Evolutionary conservation across 768 basidiomycete genomes (phyloP).

Genomic region (Tulasnella sp.): DNA sequence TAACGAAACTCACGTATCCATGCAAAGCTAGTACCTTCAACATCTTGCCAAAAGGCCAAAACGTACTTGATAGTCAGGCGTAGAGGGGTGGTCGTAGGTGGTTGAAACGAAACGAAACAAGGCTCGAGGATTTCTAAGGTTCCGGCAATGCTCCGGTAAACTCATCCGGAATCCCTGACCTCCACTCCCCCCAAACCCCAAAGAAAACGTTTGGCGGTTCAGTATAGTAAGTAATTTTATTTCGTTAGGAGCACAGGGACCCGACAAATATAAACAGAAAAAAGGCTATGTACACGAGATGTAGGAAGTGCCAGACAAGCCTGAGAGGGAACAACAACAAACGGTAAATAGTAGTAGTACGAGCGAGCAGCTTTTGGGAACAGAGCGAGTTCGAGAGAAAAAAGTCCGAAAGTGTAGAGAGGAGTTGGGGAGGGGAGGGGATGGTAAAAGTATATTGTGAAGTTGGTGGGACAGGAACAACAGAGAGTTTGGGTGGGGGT

Average conservation of each 20-base stretch:
- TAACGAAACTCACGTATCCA: slow-evolving; percentile 31
- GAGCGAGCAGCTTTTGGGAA: background rate
- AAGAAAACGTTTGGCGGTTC: background rate
- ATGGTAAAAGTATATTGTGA: background rate
- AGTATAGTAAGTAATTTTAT: background rate
- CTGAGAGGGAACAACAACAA: background rate
- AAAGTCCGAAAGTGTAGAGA: background rate
- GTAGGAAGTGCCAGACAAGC: background rate
- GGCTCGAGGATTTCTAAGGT: background rate
- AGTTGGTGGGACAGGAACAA: background rate
- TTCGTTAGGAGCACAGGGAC: background rate
- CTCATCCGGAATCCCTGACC: background rate
- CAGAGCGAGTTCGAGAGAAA: background rate
- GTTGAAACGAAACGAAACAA: background rate
- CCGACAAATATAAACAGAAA: background rate
- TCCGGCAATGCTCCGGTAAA: background rate
- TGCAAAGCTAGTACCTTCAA: slow-evolving; percentile 42
- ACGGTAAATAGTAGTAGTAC: background rate
- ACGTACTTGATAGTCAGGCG: background rate
- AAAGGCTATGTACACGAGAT: background rate
- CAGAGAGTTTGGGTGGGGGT: background rate
- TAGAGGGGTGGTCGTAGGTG: background rate
- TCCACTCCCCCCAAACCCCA: background rate
- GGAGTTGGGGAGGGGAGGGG: background rate
- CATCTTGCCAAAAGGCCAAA: background rate